Evolutionary conservation across 2,329 filamentous ascomycete genomes (phyloP).

Genomic region (Blastomyces gilchristii): DNA sequence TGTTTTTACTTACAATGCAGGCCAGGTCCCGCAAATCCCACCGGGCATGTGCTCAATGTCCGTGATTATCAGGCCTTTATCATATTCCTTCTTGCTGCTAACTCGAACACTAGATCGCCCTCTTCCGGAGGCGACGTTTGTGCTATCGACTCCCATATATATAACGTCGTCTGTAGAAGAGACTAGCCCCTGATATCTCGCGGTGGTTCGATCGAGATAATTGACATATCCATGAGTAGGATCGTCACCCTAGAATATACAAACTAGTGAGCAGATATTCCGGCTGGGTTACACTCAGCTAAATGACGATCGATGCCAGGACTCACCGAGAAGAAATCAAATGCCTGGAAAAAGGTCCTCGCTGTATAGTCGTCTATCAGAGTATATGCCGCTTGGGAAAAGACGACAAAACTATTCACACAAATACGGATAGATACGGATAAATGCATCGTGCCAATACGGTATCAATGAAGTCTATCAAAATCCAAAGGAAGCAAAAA

Average conservation of each 20-base stretch:
- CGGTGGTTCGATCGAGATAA: constrained; percentile 24
- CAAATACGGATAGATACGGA: background rate
- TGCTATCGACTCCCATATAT: constrained; percentile 27
- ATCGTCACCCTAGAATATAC: constrained; percentile 32
- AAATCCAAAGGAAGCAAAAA: background rate
- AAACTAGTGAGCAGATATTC: constrained; percentile 12
- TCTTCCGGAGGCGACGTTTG: constrained; percentile 14
- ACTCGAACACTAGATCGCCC: constrained; percentile 26
- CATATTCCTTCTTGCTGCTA: constrained; percentile 16
- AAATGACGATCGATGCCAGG: background rate
- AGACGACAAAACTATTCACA: background rate
- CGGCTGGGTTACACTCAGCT: background rate
- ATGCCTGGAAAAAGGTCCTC: background rate
- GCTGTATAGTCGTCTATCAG: constrained; percentile 1
- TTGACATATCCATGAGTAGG: constrained; percentile 60
- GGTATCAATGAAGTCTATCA: background rate
- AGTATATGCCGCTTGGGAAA: background rate
- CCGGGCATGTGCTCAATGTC: constrained; percentile 28
- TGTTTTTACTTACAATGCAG: constrained; percentile 20
- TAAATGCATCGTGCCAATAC: background rate
- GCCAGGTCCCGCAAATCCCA: constrained; percentile 32
- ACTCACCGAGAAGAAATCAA: background rate
- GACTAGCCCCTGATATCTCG: constrained; percentile 15
- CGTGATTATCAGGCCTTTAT: constrained; percentile 29
- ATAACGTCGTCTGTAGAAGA: constrained; percentile 15